phyloP scores from a whole-genome alignment of 495 filamentous ascomycete species.

The Hyaloscypha variabilis region DNA sequence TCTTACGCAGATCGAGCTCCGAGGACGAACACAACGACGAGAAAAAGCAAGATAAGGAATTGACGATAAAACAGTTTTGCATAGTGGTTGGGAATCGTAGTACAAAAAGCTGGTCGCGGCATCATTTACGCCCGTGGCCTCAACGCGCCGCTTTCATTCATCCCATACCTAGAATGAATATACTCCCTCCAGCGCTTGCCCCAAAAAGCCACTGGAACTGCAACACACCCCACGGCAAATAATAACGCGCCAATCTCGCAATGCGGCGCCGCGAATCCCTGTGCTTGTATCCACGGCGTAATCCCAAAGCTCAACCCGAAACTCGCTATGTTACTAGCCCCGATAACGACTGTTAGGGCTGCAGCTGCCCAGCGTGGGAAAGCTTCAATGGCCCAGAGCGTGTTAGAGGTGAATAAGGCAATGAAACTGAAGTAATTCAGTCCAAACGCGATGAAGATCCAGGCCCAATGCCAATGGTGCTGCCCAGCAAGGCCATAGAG shows the following conservation, averaged over 20 bases:
- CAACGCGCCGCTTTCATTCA: too few species aligned
- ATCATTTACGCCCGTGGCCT: too few species aligned
- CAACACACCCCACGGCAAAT: conserved; percentile 3
- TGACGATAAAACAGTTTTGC: too few species aligned
- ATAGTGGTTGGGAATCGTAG: too few species aligned
- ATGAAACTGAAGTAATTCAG: conserved; percentile 12
- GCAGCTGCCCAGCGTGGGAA: conserved; percentile 20
- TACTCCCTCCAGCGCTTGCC: neutral
- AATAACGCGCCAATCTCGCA: neutral
- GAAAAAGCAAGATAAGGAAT: too few species aligned
- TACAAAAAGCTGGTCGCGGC: too few species aligned
- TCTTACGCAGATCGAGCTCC: too few species aligned
- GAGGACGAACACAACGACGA: too few species aligned
- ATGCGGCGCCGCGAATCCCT: neutral
- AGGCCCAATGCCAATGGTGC: neutral
- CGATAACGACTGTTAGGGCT: neutral
- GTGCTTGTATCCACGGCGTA: conserved; percentile 1
- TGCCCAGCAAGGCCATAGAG: conserved; percentile 14
- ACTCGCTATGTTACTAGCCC: conserved; percentile 4
- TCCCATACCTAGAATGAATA: neutral
- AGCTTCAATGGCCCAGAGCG: conserved; percentile 19
- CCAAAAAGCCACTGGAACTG: conserved; percentile 16
- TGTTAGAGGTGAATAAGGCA: conserved; percentile 7
- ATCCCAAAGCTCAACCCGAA: conserved; percentile 18
- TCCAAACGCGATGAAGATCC: conserved; percentile 4